Percentiles rank a stretch among this genome's conserved stretches.
phyloP scores from a whole-genome alignment of 306 rosid species.

The Fragaria ananassa region DNA sequence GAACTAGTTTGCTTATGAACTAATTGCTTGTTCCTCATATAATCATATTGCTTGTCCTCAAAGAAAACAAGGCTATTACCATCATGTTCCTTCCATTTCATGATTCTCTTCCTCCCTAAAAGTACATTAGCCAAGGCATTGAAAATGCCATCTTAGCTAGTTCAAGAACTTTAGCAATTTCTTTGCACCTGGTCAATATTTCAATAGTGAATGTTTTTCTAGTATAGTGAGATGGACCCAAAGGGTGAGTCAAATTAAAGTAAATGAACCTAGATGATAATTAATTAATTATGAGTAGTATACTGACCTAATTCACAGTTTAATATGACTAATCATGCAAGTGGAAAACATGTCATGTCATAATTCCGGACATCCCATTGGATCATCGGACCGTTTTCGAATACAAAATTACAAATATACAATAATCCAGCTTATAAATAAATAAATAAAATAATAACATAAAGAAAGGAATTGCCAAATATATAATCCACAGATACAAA shows the following conservation, averaged over 20 bases:
- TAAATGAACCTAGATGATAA: not conserved
- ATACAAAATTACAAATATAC: not conserved
- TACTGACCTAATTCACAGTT: not conserved
- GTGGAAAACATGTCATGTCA: not conserved
- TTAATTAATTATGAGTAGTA: not conserved
- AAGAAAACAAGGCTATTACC: not conserved
- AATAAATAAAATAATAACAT: too few species aligned
- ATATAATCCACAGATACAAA: not conserved
- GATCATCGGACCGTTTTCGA: not conserved
- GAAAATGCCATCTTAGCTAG: not conserved
- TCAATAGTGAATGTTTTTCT: not conserved
- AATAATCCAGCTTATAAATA: too few species aligned
- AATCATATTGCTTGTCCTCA: not conserved
- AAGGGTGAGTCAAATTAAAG: not conserved
- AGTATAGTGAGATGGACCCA: not conserved
- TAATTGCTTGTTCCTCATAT: not conserved
- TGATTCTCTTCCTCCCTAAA: not conserved
- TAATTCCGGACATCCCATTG: not conserved
- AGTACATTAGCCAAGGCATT: not conserved
- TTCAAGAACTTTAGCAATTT: not conserved
- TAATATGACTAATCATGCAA: not conserved
- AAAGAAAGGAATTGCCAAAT: too few species aligned
- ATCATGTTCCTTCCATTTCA: not conserved
- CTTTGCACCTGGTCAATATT: not conserved
- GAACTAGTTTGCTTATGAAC: not conserved